Percentiles rank a stretch among this genome's conserved stretches.
Evolutionary conservation across 164 flowering plant species (phyloP).

Genomic region (Vitis amurensis): DNA sequence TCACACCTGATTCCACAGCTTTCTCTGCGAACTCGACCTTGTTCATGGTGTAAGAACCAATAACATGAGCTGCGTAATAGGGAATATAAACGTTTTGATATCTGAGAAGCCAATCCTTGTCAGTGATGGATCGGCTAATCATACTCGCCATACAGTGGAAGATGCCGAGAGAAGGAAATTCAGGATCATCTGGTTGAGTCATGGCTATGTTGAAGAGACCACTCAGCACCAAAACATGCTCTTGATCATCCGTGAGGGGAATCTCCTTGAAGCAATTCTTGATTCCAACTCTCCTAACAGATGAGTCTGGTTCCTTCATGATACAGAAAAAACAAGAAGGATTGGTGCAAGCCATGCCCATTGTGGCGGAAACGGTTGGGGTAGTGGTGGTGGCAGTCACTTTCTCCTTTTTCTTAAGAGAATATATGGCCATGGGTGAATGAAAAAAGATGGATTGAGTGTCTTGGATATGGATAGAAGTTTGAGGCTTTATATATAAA

Average conservation of each 20-base stretch:
- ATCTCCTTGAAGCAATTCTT: conserved; percentile 50
- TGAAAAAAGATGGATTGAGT: conserved; percentile 1
- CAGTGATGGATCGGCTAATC: conserved; percentile 40
- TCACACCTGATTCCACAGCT: conserved; percentile 62
- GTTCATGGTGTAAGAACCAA: conserved; percentile 95
- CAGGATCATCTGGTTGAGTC: conserved; percentile 72
- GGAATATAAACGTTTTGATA: conserved; percentile 79
- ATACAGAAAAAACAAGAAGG: conserved; percentile 72
- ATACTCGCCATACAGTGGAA: conserved; percentile 66
- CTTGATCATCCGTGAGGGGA: conserved; percentile 44
- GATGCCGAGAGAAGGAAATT: conserved; percentile 69
- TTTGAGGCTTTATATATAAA: background rate
- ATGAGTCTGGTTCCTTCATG: conserved; percentile 55
- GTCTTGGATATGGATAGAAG: conserved; percentile 4
- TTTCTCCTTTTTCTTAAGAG: conserved; percentile 22
- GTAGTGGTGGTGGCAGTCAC: background rate
- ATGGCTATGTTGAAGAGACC: conserved; percentile 79
- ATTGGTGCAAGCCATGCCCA: conserved; percentile 24
- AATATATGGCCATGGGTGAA: conserved; percentile 26
- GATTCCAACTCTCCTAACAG: conserved; percentile 37
- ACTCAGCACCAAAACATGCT: conserved; percentile 62
- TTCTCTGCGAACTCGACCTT: conserved; percentile 52
- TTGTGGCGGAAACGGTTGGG: background rate
- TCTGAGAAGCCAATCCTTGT: conserved; percentile 52
- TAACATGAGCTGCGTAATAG: conserved; percentile 88